Evolutionary conservation across 371 early-diverging fungal species (phyloP), one percentile per base, ranked within the genome.

Genomic region (Mortierella sp.): DNA sequence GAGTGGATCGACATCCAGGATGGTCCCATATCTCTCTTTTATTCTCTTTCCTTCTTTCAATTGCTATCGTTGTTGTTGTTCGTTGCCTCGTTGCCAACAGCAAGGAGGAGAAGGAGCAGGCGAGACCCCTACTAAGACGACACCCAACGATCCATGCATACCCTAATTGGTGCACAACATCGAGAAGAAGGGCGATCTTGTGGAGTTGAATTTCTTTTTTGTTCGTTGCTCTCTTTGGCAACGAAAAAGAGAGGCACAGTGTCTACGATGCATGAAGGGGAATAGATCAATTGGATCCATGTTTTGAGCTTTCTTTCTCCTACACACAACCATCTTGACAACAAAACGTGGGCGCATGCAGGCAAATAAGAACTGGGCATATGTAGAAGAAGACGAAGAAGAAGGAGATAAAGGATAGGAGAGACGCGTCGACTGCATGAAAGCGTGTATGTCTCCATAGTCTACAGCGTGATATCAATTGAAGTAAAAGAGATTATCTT

Each of bases 181-280:
- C 24, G 24, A 50, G 7, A 6, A n/a, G 50, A 14, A 14, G 16
- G 19, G 1, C 45, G n/a, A 63, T 70, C 58, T 63, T 61, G 26
- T 47, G 73, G 34, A 73, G 73, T 58, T 66, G 66, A 29, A 66
- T 66, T 39, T 66, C 61, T n/a, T 73, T 67, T 55, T 73, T 66
- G 67, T 67, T 19, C n/a, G 50, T 67, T 24, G 67, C 48, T 67
- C 48, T 48, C 50, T 67, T 67, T 37, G 34, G 67, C 50, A 48
- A 67, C 41, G 66, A 66, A 26, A 66, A 29, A 16, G 66, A 66
- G 4, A 66, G 31, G 66, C 66, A 66, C 31, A 66, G 19, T 4
- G 45, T 66, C 45, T 66, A n/a, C n/a, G n/a, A n/a, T n/a, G n/a
- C n/a, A n/a, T n/a, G n/a, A n/a, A n/a, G n/a, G n/a, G n/a, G n/a